Conservation (phyloP, 2,329 filamentous ascomycete species). For the Monosporascus sp. region DNA sequence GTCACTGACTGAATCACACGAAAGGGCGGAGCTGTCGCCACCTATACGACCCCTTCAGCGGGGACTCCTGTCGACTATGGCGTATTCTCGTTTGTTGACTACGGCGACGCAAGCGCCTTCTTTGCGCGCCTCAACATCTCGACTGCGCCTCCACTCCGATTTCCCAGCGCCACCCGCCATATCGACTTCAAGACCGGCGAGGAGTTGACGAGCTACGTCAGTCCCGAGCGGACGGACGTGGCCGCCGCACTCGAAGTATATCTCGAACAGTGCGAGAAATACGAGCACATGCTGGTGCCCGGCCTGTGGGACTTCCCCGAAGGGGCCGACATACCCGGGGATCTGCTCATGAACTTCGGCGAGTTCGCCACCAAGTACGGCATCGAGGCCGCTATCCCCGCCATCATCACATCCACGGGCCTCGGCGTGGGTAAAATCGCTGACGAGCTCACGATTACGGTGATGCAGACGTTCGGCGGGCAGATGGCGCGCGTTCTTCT, state of each 20-base stretch:
- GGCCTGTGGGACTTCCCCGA: background rate
- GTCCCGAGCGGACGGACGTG: background rate
- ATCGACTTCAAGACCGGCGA: background rate
- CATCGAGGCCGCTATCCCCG: background rate
- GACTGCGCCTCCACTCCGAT: too few species aligned
- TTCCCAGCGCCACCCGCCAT: background rate
- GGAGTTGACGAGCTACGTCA: background rate
- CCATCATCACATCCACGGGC: background rate
- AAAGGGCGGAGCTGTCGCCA: too few species aligned
- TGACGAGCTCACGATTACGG: too few species aligned
- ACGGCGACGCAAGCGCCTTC: too few species aligned
- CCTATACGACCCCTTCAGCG: too few species aligned
- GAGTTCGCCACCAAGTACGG: background rate
- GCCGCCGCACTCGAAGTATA: background rate
- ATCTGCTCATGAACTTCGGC: background rate
- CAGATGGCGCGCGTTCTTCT: too few species aligned
- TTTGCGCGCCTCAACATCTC: too few species aligned
- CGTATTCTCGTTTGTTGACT: too few species aligned
- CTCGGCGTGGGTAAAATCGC: background rate
- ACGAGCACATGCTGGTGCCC: slow-evolving; percentile 1
- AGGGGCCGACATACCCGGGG: background rate
- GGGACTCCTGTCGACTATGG: too few species aligned
- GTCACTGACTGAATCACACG: too few species aligned
- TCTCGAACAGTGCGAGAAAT: background rate
- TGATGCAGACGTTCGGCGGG: too few species aligned